phyloP scores from a whole-genome alignment of 148 eudicot species.

The Dysphania ambrosioides region DNA sequence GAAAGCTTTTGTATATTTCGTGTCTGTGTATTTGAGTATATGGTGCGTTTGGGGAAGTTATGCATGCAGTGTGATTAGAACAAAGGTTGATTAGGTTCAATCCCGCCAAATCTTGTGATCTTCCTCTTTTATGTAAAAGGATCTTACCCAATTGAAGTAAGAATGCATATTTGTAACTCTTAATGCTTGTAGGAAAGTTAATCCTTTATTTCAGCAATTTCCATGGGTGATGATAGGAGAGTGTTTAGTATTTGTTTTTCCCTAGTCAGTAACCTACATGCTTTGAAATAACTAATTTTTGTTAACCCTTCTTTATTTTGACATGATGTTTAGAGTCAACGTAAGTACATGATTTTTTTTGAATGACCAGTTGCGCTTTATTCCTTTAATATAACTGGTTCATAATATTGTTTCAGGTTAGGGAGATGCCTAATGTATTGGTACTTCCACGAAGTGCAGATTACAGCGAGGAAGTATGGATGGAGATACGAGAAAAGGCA shows the following conservation, averaged over 20 bases:
- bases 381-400: not conserved
- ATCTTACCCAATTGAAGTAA: not conserved
- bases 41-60: no score
- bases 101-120: no score
- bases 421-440: constrained; percentile 99
- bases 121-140: no score
- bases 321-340: not conserved
- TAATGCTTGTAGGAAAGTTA: not conserved
- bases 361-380: not conserved
- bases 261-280: not conserved
- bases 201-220: not conserved
- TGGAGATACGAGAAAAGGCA: constrained; percentile 94
- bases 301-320: not conserved
- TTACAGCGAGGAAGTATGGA: constrained; percentile 99
- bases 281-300: not conserved
- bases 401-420: constrained; percentile 48
- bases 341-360: not conserved
- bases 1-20: no score
- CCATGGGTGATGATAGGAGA: not conserved
- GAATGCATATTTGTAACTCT: not conserved
- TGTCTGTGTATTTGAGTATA: no score
- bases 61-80: no score
- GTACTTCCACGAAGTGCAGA: constrained; percentile 98
- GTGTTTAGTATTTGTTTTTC: not conserved
- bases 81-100: no score